Conservation (phyloP, 495 filamentous ascomycete genomes). For the Xylaria telfairii region DNA sequence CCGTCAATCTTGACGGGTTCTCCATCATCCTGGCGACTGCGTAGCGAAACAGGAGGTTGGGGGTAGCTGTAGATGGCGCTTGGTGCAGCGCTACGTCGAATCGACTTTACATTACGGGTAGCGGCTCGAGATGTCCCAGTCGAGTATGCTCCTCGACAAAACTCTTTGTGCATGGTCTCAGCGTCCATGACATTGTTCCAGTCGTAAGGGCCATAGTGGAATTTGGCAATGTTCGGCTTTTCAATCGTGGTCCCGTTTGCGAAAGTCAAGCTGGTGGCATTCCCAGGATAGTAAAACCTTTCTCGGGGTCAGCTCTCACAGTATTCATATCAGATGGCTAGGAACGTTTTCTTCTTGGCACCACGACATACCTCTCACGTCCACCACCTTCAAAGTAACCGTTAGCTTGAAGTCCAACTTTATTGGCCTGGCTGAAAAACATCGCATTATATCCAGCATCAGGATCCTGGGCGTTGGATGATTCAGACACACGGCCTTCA, state of each 20-base stretch:
- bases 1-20: constrained; percentile 39
- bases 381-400: constrained; percentile 22
- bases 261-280: constrained; percentile 43
- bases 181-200: constrained; percentile 37
- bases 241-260: constrained; percentile 39
- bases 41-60: constrained; percentile 5
- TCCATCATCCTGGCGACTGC: constrained; percentile 26
- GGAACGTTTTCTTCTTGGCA: not conserved
- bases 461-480: constrained; percentile 39
- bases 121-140: constrained; percentile 18
- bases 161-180: constrained; percentile 38
- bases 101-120: constrained; percentile 10
- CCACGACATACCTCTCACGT: constrained; percentile 28
- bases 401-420: not conserved
- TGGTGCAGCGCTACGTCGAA: constrained; percentile 7
- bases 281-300: constrained; percentile 40
- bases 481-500: constrained; percentile 22
- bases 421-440: constrained; percentile 36
- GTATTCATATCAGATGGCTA: not conserved
- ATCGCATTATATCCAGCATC: constrained; percentile 51
- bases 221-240: constrained; percentile 33
- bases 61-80: constrained; percentile 10
- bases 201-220: constrained; percentile 36
- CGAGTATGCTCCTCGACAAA: constrained; percentile 30
- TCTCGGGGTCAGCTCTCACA: not conserved